Percentiles rank a stretch among this genome's conserved stretches.
Conservation (phyloP, 1,284 basidiomycete species). For the Trichosporon coremiiforme region DNA sequence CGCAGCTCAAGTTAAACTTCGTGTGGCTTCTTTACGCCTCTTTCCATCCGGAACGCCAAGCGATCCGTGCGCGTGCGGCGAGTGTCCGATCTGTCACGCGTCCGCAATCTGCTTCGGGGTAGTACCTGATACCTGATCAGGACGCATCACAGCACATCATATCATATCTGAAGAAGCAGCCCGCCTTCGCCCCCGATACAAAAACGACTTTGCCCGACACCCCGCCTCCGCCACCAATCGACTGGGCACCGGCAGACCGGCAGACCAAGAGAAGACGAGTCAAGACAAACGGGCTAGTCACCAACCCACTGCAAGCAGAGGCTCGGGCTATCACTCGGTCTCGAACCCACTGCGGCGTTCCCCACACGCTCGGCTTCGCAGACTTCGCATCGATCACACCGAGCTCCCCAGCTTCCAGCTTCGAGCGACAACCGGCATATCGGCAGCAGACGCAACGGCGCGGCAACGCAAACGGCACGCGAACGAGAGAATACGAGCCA, state of each 20-base stretch:
- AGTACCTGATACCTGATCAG: not conserved
- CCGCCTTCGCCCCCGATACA: not conserved
- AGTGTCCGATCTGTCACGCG: not conserved
- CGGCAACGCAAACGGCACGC: too few relatives aligned
- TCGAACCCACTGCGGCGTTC: not conserved
- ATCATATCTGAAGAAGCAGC: not conserved
- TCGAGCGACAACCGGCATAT: too few relatives aligned
- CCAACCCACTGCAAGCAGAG: too few relatives aligned
- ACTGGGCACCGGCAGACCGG: too few relatives aligned
- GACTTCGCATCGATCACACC: not conserved
- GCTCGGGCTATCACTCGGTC: not conserved
- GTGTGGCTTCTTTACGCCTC: not conserved
- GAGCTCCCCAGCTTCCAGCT: too few relatives aligned
- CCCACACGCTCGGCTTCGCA: too few relatives aligned
- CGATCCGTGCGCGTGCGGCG: not conserved
- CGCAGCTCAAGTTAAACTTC: not conserved
- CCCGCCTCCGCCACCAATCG: too few relatives aligned
- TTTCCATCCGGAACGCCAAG: not conserved
- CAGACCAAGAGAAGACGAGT: too few relatives aligned
- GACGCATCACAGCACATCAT: not conserved
- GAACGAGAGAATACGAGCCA: too few relatives aligned
- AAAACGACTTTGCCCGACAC: not conserved
- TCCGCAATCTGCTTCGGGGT: not conserved
- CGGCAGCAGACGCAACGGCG: too few relatives aligned
- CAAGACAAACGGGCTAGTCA: too few relatives aligned